These are phyloP conservation scores for Thinopyrum elongatum DNA, from an alignment of 176 grass and related monocot species.

Conservation along the genomic window DNA sequence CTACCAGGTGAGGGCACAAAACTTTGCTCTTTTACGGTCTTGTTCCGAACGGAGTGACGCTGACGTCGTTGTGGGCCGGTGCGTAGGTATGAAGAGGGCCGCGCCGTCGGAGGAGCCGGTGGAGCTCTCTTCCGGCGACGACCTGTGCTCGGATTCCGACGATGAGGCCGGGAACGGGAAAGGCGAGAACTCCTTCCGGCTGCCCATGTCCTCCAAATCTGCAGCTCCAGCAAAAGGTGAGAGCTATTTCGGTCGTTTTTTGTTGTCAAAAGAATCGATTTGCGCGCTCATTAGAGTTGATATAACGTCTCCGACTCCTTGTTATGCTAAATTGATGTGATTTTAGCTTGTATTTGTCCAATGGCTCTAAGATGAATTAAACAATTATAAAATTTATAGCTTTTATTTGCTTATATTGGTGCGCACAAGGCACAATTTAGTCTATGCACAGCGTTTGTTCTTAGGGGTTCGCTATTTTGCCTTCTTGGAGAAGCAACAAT, in stretches of 20 bases:
- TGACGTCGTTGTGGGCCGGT: not conserved
- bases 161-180: constrained; percentile 26
- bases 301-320: not conserved
- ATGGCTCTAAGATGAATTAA: not conserved
- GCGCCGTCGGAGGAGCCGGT: constrained; percentile 44
- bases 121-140: constrained; percentile 48
- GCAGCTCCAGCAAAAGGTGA: constrained; percentile 35
- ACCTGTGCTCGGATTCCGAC: constrained; percentile 59
- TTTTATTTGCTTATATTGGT: not conserved
- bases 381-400: not conserved
- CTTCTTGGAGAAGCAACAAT: not conserved
- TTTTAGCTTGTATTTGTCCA: not conserved
- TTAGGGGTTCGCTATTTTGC: not conserved
- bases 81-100: constrained; percentile 75
- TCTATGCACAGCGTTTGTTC: not conserved
- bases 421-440: not conserved
- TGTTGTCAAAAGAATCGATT: not conserved
- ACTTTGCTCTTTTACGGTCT: not conserved
- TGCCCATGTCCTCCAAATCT: constrained; percentile 43
- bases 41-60: not conserved
- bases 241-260: not conserved
- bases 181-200: constrained; percentile 28
- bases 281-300: not conserved
- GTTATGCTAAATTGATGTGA: not conserved
- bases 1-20: not conserved